Evolutionary conservation across 108 stramenopile species (phyloP).

Genomic region (Conticribra weissflogii): DNA sequence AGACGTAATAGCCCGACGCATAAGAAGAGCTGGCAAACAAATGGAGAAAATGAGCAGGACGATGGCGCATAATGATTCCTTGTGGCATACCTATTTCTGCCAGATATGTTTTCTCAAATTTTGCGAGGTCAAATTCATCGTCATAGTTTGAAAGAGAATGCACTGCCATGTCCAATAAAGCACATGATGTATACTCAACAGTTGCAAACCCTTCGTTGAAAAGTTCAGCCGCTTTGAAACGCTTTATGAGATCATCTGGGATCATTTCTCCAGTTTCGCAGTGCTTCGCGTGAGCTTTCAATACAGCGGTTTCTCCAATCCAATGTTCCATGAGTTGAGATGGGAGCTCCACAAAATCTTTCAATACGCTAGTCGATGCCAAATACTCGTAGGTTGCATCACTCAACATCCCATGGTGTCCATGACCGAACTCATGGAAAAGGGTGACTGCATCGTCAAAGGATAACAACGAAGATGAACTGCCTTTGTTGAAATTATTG

Average conservation of each 20-base stretch:
- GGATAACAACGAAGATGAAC: conserved; percentile 56
- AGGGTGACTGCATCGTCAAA: conserved; percentile 67
- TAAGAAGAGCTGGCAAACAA: conserved; percentile 62
- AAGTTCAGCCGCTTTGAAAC: conserved; percentile 63
- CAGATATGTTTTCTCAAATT: conserved; percentile 70
- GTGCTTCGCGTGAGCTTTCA: conserved; percentile 70
- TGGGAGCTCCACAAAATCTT: conserved; percentile 79
- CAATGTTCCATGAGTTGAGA: conserved; percentile 87
- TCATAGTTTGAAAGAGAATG: conserved; percentile 72
- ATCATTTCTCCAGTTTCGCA: conserved; percentile 67
- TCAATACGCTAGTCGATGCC: conserved; percentile 71
- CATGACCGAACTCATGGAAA: conserved; percentile 74
- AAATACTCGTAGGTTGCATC: conserved; percentile 72
- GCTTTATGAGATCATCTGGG: conserved; percentile 69
- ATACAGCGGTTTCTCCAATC: conserved; percentile 63
- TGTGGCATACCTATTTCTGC: conserved; percentile 77
- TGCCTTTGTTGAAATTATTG: conserved; percentile 82
- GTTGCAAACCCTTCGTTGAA: conserved; percentile 85
- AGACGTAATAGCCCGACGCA: conserved; percentile 77
- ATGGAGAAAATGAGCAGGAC: conserved; percentile 74
- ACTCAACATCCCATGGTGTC: conserved; percentile 76
- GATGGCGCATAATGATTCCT: conserved; percentile 81
- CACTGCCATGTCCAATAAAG: conserved; percentile 74
- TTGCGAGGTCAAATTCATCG: conserved; percentile 64
- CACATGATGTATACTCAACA: conserved; percentile 80